Evolutionary conservation across 345 rosid genomes (phyloP), one percentile per base, ranked within the genome.

Genomic region (Gossypium ekmanianum): DNA sequence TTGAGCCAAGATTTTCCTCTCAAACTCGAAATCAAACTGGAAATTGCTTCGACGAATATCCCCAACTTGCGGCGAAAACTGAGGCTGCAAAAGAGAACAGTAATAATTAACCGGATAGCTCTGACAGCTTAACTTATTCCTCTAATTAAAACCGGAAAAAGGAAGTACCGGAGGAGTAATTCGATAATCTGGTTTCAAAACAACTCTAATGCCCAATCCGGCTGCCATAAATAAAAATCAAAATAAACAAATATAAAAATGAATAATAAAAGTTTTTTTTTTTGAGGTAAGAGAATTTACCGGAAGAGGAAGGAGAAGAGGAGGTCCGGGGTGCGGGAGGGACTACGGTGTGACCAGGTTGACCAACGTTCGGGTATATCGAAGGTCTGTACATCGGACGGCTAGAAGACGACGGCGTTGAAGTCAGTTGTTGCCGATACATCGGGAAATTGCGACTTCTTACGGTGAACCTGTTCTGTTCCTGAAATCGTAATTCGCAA

Each of bases 111-210:
- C 18, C 80, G 86, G 18, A 91, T 70, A 34, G 41, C 7, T 34
- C 41, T 34, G 41, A 34, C 41, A 34, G 41, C 41, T 34, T 44
- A 74, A 85, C 79, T 79, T 82, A 89, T 79, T 79, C 79, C 81
- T 92, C 97, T 58, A 94, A 74, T 20, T 87, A 84, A 62, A 94
- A 92, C 84, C 34, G 1, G 14, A 51, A 44, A 87, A 89, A 73
- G 88, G 91, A 75, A 89, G 76, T 84, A 92, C 98, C 76, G 93
- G 98, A 17, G 92, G 95, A 68, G 94, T 83, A 55, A 94, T 90
- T 47, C 98, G 86, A 80, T 84, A 92, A 73, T 92, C 97, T 8
- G 95, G 94, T 77, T 92, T 94, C 62, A 90, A 26, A 63, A 81
- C 78, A 82, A 94, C 89, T 72, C 84, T 87, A 74, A 94, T 85